Evolutionary conservation across 2,329 filamentous ascomycete genomes (phyloP).

Genomic region (Dendrostoma leiphaemia): DNA sequence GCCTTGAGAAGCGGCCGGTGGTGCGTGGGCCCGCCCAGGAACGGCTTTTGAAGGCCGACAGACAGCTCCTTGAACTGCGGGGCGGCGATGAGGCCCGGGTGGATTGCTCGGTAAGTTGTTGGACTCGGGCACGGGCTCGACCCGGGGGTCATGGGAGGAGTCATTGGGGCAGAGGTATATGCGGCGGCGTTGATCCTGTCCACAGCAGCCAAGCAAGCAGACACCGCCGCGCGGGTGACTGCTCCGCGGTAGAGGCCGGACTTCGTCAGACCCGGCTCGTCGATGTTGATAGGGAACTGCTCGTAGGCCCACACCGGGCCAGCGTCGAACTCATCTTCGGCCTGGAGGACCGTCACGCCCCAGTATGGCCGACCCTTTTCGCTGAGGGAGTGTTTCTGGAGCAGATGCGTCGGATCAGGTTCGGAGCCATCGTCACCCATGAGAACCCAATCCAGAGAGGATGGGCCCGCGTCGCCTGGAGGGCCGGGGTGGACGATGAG

Average conservation of each 20-base stretch:
- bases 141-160: slow-evolving; percentile 15
- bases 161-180: slow-evolving; percentile 21
- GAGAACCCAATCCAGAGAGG: slow-evolving; percentile 40
- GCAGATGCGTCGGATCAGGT: slow-evolving; percentile 27
- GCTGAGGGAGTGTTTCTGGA: slow-evolving; percentile 26
- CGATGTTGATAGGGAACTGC: slow-evolving; percentile 39
- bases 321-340: slow-evolving; percentile 39
- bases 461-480: slow-evolving; percentile 40
- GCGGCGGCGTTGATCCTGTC: slow-evolving; percentile 32
- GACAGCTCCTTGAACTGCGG: slow-evolving; percentile 27
- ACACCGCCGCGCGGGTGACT: slow-evolving; percentile 36
- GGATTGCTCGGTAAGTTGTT: slow-evolving; percentile 7
- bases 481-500: slow-evolving; percentile 41
- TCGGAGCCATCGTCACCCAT: slow-evolving; percentile 40
- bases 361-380: slow-evolving; percentile 35
- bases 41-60: slow-evolving; percentile 32
- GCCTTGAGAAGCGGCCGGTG: slow-evolving; percentile 38
- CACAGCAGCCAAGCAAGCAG: slow-evolving; percentile 35
- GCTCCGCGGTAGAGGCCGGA: slow-evolving; percentile 38
- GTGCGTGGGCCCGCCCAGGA: slow-evolving; percentile 35
- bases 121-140: not conserved
- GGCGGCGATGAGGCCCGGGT: slow-evolving; percentile 25
- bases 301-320: slow-evolving; percentile 43
- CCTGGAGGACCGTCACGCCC: slow-evolving; percentile 39
- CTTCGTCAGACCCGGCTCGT: slow-evolving; percentile 37